Percentiles rank a stretch among this genome's conserved stretches.
These are phyloP conservation scores for Trichothecium roseum DNA, from an alignment of 2,329 filamentous ascomycete genomes.

Conservation along the genomic window DNA sequence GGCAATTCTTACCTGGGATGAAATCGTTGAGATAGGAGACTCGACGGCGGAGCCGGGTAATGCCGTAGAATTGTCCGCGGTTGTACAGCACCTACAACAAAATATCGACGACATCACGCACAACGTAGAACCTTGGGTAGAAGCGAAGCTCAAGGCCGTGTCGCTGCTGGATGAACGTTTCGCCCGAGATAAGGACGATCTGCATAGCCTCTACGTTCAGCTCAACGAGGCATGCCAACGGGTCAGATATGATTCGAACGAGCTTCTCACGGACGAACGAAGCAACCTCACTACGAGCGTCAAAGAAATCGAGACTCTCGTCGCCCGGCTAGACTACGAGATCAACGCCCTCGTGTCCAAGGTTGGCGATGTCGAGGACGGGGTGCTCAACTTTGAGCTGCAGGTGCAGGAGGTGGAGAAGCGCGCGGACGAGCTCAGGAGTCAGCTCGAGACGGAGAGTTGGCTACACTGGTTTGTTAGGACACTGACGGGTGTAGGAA, in stretches of 20 bases:
- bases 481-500: conserved; percentile 49
- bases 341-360: conserved; percentile 69
- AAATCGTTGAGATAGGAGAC: conserved; percentile 33
- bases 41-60: conserved; percentile 13
- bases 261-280: conserved; percentile 60
- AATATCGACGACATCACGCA: conserved; percentile 40
- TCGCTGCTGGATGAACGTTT: conserved; percentile 51
- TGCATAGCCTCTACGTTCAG: conserved; percentile 59
- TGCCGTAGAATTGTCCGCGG: conserved; percentile 31
- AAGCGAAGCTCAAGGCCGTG: conserved; percentile 43
- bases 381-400: conserved; percentile 66
- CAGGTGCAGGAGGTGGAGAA: conserved; percentile 64
- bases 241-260: conserved; percentile 56
- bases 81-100: conserved; percentile 44
- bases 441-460: conserved; percentile 52
- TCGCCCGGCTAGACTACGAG: conserved; percentile 87
- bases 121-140: conserved; percentile 51
- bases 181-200: conserved; percentile 50
- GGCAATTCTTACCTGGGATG: conserved; percentile 58
- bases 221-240: conserved; percentile 60
- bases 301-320: conserved; percentile 69
- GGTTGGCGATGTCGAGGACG: conserved; percentile 79
- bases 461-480: conserved; percentile 56
- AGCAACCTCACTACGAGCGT: conserved; percentile 58
- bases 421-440: conserved; percentile 51